Evolutionary conservation across 768 basidiomycete genomes (phyloP).

Genomic region (Termitomyces sp.): DNA sequence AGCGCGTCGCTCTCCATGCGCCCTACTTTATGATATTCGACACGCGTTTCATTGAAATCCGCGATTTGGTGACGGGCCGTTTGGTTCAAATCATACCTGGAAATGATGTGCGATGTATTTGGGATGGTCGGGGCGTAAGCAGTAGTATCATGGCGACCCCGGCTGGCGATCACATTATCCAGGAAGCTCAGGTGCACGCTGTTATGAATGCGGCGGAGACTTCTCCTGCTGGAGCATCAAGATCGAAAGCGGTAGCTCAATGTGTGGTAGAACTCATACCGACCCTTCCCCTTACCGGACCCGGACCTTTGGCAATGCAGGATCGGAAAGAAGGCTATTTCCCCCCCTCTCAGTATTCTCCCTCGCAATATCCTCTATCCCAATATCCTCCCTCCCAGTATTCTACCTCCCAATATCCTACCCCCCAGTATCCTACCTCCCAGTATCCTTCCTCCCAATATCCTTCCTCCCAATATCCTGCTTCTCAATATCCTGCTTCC

Average conservation of each 20-base stretch:
- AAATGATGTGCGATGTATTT: constrained; percentile 81
- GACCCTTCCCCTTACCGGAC: constrained; percentile 64
- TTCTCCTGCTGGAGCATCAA: constrained; percentile 35
- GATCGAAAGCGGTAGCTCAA: constrained; percentile 55
- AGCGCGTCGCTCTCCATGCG: constrained; percentile 85
- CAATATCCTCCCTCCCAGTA: background rate
- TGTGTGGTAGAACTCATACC: constrained; percentile 79
- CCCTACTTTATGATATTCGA: constrained; percentile 92
- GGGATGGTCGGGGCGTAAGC: constrained; percentile 73
- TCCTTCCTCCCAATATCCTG: too few relatives aligned
- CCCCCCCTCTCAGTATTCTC: background rate
- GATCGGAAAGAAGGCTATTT: constrained; percentile 4
- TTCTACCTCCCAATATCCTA: background rate
- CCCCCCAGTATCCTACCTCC: background rate
- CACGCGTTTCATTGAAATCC: constrained; percentile 87
- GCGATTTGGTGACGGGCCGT: constrained; percentile 79
- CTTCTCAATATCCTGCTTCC: background rate
- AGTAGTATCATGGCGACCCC: constrained; percentile 64
- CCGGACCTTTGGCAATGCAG: constrained; percentile 21
- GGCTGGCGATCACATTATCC: constrained; percentile 57
- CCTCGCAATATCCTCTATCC: background rate
- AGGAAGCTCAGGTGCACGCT: constrained; percentile 83
- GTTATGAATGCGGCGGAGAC: constrained; percentile 72
- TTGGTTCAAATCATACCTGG: constrained; percentile 85
- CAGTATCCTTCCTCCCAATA: too few relatives aligned